A percentile compares a stretch with the other conserved stretches of the same genome.
Conservation (phyloP, 176 grass and related monocot genomes). For the Aegilops longissima region DNA sequence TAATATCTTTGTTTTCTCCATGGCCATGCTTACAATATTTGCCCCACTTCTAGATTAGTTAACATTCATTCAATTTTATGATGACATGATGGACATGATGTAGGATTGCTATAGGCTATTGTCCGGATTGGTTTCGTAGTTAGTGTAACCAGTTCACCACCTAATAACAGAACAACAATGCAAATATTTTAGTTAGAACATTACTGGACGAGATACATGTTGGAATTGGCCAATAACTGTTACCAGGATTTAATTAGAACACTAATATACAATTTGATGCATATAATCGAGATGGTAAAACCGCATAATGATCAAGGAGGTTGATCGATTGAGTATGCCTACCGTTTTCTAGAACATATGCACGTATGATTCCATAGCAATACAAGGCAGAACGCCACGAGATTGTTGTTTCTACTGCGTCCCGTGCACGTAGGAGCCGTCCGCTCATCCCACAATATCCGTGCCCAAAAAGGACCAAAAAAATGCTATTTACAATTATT, state of each 20-base stretch:
- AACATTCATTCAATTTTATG: not conserved
- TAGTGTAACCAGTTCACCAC: not conserved
- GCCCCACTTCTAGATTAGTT: not conserved
- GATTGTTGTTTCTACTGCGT: no score
- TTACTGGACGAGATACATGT: not conserved
- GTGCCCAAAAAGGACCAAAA: no score
- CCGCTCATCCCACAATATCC: no score
- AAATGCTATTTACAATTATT: no score
- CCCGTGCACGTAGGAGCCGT: no score
- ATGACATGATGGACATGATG: not conserved
- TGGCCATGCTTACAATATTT: not conserved
- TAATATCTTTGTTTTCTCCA: not conserved
- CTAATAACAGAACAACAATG: conserved; percentile 1
- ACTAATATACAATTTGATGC: not conserved
- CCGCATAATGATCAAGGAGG: no score
- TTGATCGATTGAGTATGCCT: no score
- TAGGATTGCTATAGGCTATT: not conserved
- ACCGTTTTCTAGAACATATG: no score
- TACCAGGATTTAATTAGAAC: not conserved
- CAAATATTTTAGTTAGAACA: not conserved
- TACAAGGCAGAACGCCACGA: no score
- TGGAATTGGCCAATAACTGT: not conserved
- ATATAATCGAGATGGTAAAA: no score
- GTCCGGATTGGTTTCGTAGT: not conserved
- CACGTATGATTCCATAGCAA: no score